Base-by-base conservation (phyloP, 495 filamentous ascomycete genomes). In the Entonaema liquescens region DNA sequence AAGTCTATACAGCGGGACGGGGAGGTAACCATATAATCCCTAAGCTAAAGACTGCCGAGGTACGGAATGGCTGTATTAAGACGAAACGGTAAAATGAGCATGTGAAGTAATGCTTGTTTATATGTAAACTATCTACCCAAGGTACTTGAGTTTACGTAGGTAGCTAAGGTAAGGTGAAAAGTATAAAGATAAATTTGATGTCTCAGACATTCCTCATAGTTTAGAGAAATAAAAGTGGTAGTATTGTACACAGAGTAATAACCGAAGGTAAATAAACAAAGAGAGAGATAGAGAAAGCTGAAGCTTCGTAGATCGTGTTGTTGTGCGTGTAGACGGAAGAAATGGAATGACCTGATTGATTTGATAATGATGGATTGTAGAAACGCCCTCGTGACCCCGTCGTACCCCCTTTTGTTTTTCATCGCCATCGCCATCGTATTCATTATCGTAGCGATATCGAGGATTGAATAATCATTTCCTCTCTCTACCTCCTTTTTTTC, bases 211-310 rank as follows among this genome's bases (percentile, higher is more conserved):
- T 17, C 23, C 42, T 9, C 54, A 17, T 33, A 49, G 62, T 57
- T 64, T 17, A 33, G 56, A 57, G 21, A 44, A 49, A 28, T 53
- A 70, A 49, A 54, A 23, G 5, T 36, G 12, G 42, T 23, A 52
- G 17, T 65, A 70, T 65, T 65, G 68, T 71, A 71, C 67, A 70
- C 49, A 61, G 28, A 57, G 47, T 57, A 65, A 66, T 70, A 62
- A 36, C 11, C 5, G 9, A 47, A 58, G 26, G 62, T 19, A 33
- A 56, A 36, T 56, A 71, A 66, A 67, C 52, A 71, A 71, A 53
- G 52, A 71, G 13, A 55, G 42, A 65, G 40, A 64, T 11, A 21
- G 17, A 21, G n/a, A 47, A 17, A 47, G 17, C 38, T 31, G 19
- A 19, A 57, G 57, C 49, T 36, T 62, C 42, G 23, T 65, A 26